These are phyloP conservation scores for Neospermospora avenae DNA, from an alignment of 2,329 filamentous ascomycete genomes.

Conservation along the genomic window DNA sequence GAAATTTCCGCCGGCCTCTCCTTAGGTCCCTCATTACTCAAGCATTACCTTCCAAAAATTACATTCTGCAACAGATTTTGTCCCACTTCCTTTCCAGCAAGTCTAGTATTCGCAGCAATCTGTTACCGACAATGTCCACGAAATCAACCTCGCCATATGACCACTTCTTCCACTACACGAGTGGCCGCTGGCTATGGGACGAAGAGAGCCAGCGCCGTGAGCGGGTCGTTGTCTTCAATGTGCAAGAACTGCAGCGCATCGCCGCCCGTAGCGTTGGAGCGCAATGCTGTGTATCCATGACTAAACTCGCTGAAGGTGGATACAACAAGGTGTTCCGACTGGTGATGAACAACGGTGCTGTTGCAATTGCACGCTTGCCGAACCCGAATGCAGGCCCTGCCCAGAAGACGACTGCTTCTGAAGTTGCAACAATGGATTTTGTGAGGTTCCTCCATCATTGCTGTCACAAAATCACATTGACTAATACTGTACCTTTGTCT, in stretches of 20 bases:
- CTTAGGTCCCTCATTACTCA: too few relatives aligned
- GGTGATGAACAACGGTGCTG: constrained; percentile 30
- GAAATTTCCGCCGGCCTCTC: too few relatives aligned
- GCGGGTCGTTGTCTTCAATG: constrained; percentile 37
- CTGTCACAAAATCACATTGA: background rate
- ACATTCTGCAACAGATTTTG: too few relatives aligned
- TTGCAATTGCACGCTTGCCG: constrained; percentile 30
- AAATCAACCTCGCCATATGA: constrained; percentile 10
- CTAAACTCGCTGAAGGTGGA: constrained; percentile 38
- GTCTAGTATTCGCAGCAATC: background rate
- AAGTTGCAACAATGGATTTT: constrained; percentile 30
- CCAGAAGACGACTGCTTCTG: constrained; percentile 24
- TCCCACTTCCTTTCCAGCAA: background rate
- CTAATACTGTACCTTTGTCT: constrained; percentile 5
- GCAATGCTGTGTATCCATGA: constrained; percentile 36
- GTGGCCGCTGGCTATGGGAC: constrained; percentile 37
- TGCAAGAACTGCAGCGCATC: constrained; percentile 35
- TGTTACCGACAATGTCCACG: too few relatives aligned
- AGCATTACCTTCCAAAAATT: too few relatives aligned
- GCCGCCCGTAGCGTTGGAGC: constrained; percentile 34
- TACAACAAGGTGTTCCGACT: constrained; percentile 40
- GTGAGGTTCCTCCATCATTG: constrained; percentile 15
- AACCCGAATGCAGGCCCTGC: constrained; percentile 22
- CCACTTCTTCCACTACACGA: constrained; percentile 34
- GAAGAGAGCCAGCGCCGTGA: constrained; percentile 36